A percentile compares a stretch with the other conserved stretches of the same genome.
Evolutionary conservation across 1,284 basidiomycete species (phyloP).

Genomic region (Trichosporon sp.): DNA sequence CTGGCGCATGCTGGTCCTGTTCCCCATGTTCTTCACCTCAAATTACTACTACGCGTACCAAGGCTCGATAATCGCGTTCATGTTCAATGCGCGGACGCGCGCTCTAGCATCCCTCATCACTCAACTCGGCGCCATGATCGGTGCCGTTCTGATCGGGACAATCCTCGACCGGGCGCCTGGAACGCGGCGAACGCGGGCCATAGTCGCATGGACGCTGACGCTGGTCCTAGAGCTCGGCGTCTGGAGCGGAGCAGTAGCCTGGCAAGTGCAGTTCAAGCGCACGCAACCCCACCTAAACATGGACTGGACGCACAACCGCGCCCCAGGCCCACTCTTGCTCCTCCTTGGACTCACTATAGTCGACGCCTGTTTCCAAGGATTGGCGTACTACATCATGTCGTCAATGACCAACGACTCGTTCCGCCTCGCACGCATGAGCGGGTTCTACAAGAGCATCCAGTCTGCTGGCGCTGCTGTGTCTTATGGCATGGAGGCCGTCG

Average conservation of each 20-base stretch:
- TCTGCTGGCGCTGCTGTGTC: constrained; percentile 48
- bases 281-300: not conserved
- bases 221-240: constrained; percentile 25
- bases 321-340: not conserved
- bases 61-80: constrained; percentile 30
- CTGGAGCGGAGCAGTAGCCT: constrained; percentile 30
- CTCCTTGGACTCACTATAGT: constrained; percentile 27
- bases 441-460: constrained; percentile 45
- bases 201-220: constrained; percentile 24
- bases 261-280: constrained; percentile 24
- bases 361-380: constrained; percentile 44
- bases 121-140: constrained; percentile 35
- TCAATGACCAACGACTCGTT: constrained; percentile 30
- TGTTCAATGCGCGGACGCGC: constrained; percentile 37
- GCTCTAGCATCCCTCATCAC: constrained; percentile 31
- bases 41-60: constrained; percentile 40
- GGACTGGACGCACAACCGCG: not conserved
- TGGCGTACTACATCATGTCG: constrained; percentile 37
- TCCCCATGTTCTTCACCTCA: constrained; percentile 38
- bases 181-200: constrained; percentile 28
- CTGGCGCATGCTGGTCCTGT: constrained; percentile 31
- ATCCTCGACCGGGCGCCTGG: constrained; percentile 34
- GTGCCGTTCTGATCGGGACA: constrained; percentile 36
- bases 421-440: constrained; percentile 41
- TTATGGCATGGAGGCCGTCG: constrained; percentile 53